Percentiles rank a stretch among this genome's conserved stretches.
Conservation (phyloP, 768 basidiomycete genomes). For the Leccinum incarnatum region DNA sequence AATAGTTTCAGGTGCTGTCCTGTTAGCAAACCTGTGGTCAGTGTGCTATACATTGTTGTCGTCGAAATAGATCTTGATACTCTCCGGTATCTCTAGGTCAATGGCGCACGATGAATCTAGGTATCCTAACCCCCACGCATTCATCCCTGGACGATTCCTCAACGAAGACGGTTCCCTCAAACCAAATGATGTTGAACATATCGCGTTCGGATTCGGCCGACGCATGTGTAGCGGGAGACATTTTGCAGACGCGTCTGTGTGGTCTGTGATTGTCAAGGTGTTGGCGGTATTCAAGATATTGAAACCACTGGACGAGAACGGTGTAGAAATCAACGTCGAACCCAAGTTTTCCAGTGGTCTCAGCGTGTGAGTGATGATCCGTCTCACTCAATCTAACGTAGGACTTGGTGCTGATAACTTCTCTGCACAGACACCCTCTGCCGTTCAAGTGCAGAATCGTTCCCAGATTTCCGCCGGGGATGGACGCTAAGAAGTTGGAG, state of each 20-base stretch:
- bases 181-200: background rate
- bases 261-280: background rate
- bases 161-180: background rate
- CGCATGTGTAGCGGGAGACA: background rate
- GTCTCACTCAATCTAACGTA: background rate
- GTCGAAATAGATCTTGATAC: too few species aligned
- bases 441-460: background rate
- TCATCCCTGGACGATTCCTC: background rate
- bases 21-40: background rate
- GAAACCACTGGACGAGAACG: background rate
- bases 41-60: background rate
- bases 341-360: background rate
- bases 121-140: background rate
- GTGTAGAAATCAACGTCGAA: background rate
- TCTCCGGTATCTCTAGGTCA: too few species aligned
- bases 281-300: background rate
- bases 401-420: background rate
- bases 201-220: background rate
- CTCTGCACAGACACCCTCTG: background rate
- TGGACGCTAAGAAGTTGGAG: background rate
- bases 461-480: background rate
- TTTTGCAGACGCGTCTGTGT: background rate
- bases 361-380: background rate
- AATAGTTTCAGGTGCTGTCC: background rate
- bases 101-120: background rate